Percentiles rank a stretch among this genome's conserved stretches.
Evolutionary conservation across 495 filamentous ascomycete species (phyloP).

Genomic region (Tuber borchii): DNA sequence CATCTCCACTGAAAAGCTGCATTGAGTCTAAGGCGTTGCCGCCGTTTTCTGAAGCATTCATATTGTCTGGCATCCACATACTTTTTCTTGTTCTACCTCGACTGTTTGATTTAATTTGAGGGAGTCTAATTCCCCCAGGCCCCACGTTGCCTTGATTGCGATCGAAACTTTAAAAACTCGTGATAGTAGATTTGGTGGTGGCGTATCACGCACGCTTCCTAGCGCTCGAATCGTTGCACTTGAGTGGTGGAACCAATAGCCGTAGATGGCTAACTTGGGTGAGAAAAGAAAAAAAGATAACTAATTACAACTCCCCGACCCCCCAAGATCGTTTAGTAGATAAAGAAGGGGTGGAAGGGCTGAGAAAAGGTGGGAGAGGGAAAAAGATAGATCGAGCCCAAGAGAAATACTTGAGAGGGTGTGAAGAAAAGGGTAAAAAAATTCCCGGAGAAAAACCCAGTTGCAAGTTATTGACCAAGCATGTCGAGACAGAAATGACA

Average conservation of each 20-base stretch:
- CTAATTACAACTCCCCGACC: not conserved
- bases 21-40: conserved; percentile 33
- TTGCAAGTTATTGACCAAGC: not conserved
- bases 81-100: conserved; percentile 10
- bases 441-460: not conserved
- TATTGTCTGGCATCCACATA: conserved; percentile 37
- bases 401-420: not conserved
- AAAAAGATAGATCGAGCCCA: not conserved
- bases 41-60: conserved; percentile 34
- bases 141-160: conserved; percentile 25
- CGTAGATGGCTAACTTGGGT: conserved; percentile 1
- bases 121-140: conserved; percentile 29
- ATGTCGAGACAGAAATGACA: not conserved
- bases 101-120: conserved; percentile 23
- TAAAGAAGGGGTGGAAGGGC: not conserved
- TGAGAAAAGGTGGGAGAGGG: not conserved
- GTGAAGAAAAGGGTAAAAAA: not conserved
- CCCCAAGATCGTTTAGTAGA: not conserved
- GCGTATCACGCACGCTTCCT: not conserved
- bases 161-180: conserved; percentile 1
- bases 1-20: conserved; percentile 27
- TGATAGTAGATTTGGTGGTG: not conserved
- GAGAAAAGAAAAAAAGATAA: not conserved
- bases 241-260: not conserved
- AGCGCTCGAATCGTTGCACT: not conserved